These are phyloP conservation scores for Dittrichia graveolens DNA, from an alignment of 129 eudicot species.

Conservation along the genomic window DNA sequence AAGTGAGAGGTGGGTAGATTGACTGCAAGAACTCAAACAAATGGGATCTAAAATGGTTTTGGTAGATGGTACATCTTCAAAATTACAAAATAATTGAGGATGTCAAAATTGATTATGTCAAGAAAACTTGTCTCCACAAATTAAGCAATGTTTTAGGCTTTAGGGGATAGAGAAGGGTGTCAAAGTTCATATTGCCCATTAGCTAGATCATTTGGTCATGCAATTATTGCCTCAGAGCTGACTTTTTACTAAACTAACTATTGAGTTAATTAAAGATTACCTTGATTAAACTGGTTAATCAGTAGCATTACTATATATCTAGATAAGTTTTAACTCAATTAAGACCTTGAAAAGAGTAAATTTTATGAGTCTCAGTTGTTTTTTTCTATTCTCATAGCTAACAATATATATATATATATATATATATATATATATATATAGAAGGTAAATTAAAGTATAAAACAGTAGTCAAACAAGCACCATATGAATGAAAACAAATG, in stretches of 20 bases:
- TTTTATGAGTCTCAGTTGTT: background rate
- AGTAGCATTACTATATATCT: background rate
- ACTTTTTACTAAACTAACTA: background rate
- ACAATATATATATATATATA: too few species aligned
- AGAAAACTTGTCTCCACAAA: background rate
- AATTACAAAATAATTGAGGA: background rate
- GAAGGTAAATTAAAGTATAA: constrained; percentile 2
- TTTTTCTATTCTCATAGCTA: background rate
- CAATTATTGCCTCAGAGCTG: too few species aligned
- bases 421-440: too few species aligned
- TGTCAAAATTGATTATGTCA: background rate
- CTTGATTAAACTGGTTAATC: background rate
- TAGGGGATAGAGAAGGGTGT: background rate
- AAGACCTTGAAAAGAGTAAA: background rate
- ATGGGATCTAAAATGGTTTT: background rate
- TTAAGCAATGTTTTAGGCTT: background rate
- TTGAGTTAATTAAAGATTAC: background rate
- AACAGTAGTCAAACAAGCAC: constrained; percentile 12
- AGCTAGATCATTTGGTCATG: too few species aligned
- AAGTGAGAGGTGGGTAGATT: background rate
- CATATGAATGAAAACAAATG: constrained; percentile 2
- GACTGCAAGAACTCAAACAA: background rate
- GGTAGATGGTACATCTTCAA: background rate
- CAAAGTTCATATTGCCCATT: background rate
- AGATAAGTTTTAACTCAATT: background rate